phyloP scores from a whole-genome alignment of 2,329 filamentous ascomycete species.

The Iodosphaeria phyllophila region DNA sequence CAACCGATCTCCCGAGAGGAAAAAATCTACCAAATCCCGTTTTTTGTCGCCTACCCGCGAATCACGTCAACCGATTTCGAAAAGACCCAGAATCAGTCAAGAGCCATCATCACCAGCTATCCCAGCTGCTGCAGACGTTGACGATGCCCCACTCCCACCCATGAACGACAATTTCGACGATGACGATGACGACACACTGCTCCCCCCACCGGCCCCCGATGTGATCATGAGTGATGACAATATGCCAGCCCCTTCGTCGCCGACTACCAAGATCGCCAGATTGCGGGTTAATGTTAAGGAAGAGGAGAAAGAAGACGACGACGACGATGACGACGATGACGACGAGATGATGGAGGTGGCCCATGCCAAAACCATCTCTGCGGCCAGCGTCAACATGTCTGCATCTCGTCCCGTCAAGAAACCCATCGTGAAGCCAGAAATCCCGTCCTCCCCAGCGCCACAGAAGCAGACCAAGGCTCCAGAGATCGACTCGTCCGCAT shows the following conservation, averaged over 20 bases:
- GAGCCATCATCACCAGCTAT: conserved; percentile 28
- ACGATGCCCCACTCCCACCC: conserved; percentile 34
- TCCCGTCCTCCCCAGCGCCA: conserved; percentile 48
- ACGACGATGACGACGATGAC: conserved; percentile 59
- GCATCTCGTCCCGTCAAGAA: conserved; percentile 65
- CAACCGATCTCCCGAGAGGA: conserved; percentile 56
- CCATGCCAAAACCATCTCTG: conserved; percentile 49
- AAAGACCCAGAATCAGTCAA: conserved; percentile 32
- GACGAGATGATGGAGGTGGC: conserved; percentile 77
- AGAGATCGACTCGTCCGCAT: conserved; percentile 65
- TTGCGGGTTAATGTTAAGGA: conserved; percentile 40
- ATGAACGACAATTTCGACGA: conserved; percentile 54
- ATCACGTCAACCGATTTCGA: conserved; percentile 30
- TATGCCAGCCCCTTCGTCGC: conserved; percentile 57
- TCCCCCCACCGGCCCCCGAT: conserved; percentile 17
- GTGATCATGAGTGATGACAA: conserved; percentile 72
- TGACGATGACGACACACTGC: too few species aligned
- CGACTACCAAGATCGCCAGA: conserved; percentile 59
- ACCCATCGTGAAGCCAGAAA: conserved; percentile 44
- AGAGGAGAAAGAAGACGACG: conserved; percentile 22
- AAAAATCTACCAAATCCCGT: conserved; percentile 63
- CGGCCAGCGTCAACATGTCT: conserved; percentile 65
- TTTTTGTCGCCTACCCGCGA: conserved; percentile 56
- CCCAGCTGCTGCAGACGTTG: conserved; percentile 30
- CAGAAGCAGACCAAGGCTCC: too few species aligned